Conservation (phyloP, 2,329 filamentous ascomycete genomes). For the Dactylonectria macrodidyma region DNA sequence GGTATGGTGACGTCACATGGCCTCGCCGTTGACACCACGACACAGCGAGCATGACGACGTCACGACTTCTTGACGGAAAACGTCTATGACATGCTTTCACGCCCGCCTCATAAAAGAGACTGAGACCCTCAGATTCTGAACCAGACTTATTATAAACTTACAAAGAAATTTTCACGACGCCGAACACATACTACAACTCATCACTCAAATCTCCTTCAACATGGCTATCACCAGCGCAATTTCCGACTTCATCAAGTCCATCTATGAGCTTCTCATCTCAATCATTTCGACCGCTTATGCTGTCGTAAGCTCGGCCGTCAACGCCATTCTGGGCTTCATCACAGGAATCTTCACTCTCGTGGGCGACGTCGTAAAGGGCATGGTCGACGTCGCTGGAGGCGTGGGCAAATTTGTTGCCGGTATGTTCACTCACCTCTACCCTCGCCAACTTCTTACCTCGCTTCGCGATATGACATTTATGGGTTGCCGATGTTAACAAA, state of each 20-base stretch:
- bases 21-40: slow-evolving; percentile 29
- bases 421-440: slow-evolving; percentile 40
- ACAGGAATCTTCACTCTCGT: slow-evolving; percentile 55
- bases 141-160: not conserved
- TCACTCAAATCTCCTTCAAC: slow-evolving; percentile 35
- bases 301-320: slow-evolving; percentile 53
- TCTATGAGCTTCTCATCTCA: slow-evolving; percentile 59
- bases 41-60: slow-evolving; percentile 48
- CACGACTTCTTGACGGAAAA: slow-evolving; percentile 38
- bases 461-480: not conserved
- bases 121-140: not conserved
- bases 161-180: not conserved
- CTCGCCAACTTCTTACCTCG: not conserved
- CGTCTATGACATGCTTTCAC: not conserved
- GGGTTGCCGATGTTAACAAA: not conserved
- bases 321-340: slow-evolving; percentile 54
- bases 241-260: slow-evolving; percentile 56
- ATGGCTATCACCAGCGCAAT: slow-evolving; percentile 55
- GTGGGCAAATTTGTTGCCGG: slow-evolving; percentile 57
- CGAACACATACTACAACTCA: not conserved
- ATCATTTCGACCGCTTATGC: slow-evolving; percentile 54
- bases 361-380: slow-evolving; percentile 53
- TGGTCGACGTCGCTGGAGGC: slow-evolving; percentile 56
- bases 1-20: slow-evolving; percentile 46
- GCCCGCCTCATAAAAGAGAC: slow-evolving; percentile 12